These are phyloP conservation scores for Coccomyxa subellipsoidea DNA, from an alignment of 163 green algal species.

Conservation along the genomic window DNA sequence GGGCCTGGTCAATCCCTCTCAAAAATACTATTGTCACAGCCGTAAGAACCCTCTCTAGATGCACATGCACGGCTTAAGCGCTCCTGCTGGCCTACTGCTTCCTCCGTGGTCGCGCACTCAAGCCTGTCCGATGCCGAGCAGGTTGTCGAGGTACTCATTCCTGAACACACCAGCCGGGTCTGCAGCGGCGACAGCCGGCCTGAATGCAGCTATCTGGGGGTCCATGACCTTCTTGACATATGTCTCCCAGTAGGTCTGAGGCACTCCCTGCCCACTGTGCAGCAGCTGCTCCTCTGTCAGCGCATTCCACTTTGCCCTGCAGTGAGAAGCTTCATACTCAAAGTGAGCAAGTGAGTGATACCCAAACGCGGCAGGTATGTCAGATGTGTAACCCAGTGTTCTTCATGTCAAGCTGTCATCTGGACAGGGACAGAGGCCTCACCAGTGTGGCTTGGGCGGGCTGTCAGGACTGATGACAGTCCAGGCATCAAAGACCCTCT, in stretches of 20 bases:
- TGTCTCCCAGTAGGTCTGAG: neutral
- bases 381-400: neutral
- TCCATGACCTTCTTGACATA: neutral
- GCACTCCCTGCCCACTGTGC: neutral
- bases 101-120: too few relatives aligned
- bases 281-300: slow-evolving; percentile 1
- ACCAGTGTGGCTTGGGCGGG: neutral
- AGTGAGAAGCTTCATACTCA: neutral
- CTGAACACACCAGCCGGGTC: neutral
- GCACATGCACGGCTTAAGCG: too few relatives aligned
- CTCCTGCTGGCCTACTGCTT: too few relatives aligned
- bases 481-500: neutral
- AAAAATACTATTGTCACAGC: too few relatives aligned
- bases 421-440: neutral
- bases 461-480: neutral
- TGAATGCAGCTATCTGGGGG: neutral
- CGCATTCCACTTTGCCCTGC: slow-evolving; percentile 3
- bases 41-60: too few relatives aligned
- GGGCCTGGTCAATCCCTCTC: too few relatives aligned
- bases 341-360: neutral
- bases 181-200: neutral
- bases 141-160: neutral
- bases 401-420: neutral
- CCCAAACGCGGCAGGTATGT: neutral
- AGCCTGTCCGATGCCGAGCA: neutral